Conservation (phyloP, 495 filamentous ascomycete species). For the Massariosphaeria phaeospora region DNA sequence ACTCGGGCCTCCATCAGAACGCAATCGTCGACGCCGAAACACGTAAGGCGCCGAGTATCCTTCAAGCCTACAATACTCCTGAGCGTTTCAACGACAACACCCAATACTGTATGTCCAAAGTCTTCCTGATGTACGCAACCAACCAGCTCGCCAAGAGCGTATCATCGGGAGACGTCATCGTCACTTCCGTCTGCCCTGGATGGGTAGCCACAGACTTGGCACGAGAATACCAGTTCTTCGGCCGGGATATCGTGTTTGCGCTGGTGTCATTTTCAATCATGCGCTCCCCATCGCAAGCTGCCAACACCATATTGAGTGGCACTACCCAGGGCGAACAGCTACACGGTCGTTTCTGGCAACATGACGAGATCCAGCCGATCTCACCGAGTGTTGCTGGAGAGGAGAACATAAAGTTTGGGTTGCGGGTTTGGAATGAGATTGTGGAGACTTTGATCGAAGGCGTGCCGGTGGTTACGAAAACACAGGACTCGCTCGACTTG, state of each 20-base stretch:
- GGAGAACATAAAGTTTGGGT: conserved; percentile 13
- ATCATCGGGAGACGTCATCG: conserved; percentile 20
- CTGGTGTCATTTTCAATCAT: background rate
- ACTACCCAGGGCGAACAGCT: conserved; percentile 19
- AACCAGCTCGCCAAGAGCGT: conserved; percentile 11
- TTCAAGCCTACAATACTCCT: conserved; percentile 16
- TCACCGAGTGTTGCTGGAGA: conserved; percentile 13
- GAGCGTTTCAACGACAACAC: conserved; percentile 7
- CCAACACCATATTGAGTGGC: conserved; percentile 19
- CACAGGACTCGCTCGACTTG: too few species aligned
- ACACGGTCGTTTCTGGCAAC: conserved; percentile 28
- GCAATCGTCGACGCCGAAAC: background rate
- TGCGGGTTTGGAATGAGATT: conserved; percentile 20
- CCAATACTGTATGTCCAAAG: conserved; percentile 20
- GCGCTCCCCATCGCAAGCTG: conserved; percentile 13
- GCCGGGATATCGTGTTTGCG: background rate
- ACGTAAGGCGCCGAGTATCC: background rate
- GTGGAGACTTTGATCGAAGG: background rate
- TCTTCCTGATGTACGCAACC: conserved; percentile 27
- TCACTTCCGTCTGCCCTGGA: conserved; percentile 28
- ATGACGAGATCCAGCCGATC: conserved; percentile 19
- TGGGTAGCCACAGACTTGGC: conserved; percentile 13
- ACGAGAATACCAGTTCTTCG: conserved; percentile 18
- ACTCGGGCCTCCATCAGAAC: conserved; percentile 18
- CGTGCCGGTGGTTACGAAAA: conserved; percentile 6